Evolutionary conservation across 2,329 filamentous ascomycete genomes (phyloP).

Genomic region (Botryosphaeria dothidea): DNA sequence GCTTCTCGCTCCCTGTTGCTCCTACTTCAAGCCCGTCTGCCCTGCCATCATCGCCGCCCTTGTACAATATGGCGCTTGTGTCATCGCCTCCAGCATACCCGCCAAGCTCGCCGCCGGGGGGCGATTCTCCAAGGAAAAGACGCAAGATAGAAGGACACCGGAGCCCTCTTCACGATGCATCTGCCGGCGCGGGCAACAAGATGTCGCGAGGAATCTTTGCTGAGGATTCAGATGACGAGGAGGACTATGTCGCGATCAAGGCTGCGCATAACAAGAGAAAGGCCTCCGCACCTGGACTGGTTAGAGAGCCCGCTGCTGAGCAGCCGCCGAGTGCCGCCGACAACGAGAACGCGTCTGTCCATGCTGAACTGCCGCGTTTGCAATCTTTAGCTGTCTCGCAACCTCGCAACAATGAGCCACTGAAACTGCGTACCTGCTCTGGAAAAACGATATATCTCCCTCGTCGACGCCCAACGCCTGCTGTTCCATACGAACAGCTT

Average conservation of each 20-base stretch:
- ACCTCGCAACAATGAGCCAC: constrained; percentile 24
- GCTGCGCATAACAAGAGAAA: constrained; percentile 40
- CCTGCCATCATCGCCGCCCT: constrained; percentile 48
- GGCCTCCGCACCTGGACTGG: constrained; percentile 25
- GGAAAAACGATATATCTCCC: constrained; percentile 60
- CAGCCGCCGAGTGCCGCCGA: neutral
- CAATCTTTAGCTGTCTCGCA: neutral
- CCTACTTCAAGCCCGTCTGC: constrained; percentile 23
- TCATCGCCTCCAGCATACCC: constrained; percentile 63
- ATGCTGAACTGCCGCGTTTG: neutral
- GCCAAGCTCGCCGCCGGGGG: constrained; percentile 48
- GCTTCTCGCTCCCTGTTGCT: constrained; percentile 19
- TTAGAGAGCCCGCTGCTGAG: neutral
- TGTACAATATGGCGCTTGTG: constrained; percentile 60
- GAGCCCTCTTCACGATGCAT: constrained; percentile 36
- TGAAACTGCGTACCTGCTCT: constrained; percentile 49
- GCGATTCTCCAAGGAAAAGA: constrained; percentile 39
- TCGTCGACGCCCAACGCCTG: constrained; percentile 50
- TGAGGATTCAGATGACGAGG: constrained; percentile 45
- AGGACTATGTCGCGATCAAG: constrained; percentile 38
- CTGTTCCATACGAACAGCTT: constrained; percentile 64
- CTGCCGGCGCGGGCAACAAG: constrained; percentile 36
- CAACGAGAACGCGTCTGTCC: neutral
- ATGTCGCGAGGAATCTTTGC: constrained; percentile 36
- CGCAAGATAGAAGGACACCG: constrained; percentile 33